Evolutionary conservation across 768 basidiomycete genomes (phyloP).

Genomic region (Boletellus ananas): DNA sequence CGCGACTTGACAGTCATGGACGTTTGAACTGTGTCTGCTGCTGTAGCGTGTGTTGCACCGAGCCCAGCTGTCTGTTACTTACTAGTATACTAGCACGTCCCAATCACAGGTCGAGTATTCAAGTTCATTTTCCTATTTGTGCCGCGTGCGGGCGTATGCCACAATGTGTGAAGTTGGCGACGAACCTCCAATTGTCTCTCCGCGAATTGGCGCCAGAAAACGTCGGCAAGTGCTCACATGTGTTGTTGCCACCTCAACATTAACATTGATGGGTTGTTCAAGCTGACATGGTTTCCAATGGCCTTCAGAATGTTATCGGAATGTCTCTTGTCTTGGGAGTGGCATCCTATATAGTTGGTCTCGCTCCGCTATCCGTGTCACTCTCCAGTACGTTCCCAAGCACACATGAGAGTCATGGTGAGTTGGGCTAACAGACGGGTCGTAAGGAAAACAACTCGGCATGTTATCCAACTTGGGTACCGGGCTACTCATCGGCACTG

Average conservation of each 20-base stretch:
- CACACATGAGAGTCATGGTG: constrained; percentile 1
- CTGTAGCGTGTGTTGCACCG: too few species aligned
- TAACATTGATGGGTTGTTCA: neutral
- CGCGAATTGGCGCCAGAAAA: neutral
- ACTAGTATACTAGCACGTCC: too few species aligned
- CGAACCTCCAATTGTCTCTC: neutral
- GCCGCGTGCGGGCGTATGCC: too few species aligned
- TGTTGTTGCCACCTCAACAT: neutral
- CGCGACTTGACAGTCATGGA: too few species aligned
- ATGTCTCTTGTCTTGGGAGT: constrained; percentile 63
- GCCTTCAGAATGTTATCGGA: constrained; percentile 19
- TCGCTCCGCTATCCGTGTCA: constrained; percentile 69
- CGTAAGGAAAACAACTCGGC: constrained; percentile 43
- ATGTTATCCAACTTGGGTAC: constrained; percentile 61
- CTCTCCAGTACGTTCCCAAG: constrained; percentile 53
- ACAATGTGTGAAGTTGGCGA: neutral
- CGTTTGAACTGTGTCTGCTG: too few species aligned
- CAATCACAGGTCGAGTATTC: too few species aligned
- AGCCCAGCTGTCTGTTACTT: too few species aligned
- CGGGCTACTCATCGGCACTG: constrained; percentile 85
- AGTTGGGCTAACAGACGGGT: constrained; percentile 26
- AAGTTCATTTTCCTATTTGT: too few species aligned
- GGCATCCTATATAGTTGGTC: constrained; percentile 65
- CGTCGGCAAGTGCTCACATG: neutral
- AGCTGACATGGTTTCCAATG: constrained; percentile 21